A percentile compares a stretch with the other conserved stretches of the same genome.
phyloP scores from a whole-genome alignment of 768 basidiomycete species.

The Leccinellum luteum region DNA sequence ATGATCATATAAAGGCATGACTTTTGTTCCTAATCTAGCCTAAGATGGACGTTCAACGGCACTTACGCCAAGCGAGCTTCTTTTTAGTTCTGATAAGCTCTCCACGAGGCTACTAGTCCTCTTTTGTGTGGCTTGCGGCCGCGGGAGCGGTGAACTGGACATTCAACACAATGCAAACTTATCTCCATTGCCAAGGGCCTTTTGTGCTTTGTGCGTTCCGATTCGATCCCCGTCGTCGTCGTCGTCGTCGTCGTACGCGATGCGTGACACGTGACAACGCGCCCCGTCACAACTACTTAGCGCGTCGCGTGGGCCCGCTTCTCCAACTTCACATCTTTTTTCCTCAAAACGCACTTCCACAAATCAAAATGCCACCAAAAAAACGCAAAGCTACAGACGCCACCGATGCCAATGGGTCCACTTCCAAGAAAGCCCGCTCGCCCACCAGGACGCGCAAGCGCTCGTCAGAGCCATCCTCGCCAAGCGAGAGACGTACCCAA shows the following conservation, averaged over 20 bases:
- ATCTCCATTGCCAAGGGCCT: not conserved
- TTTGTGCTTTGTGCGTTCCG: too few species aligned
- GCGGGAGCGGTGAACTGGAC: not conserved
- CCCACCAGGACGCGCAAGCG: conserved; percentile 33
- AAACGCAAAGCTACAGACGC: conserved; percentile 40
- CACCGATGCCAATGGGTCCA: conserved; percentile 2
- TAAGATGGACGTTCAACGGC: not conserved
- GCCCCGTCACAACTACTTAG: conserved; percentile 21
- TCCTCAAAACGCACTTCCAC: not conserved
- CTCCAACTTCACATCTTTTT: not conserved
- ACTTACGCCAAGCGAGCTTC: not conserved
- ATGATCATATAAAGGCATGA: not conserved
- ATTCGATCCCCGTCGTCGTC: too few species aligned
- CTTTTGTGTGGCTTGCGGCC: not conserved
- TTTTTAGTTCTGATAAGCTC: not conserved
- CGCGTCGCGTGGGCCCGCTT: conserved; percentile 10
- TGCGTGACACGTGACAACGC: conserved; percentile 27
- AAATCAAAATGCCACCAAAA: conserved; percentile 10
- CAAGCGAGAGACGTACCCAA: conserved; percentile 33
- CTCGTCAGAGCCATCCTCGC: conserved; percentile 40
- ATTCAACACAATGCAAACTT: not conserved
- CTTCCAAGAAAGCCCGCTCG: conserved; percentile 30
- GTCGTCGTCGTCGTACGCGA: not conserved
- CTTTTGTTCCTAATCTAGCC: not conserved
- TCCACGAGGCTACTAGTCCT: not conserved